Evolutionary conservation across 2,329 filamentous ascomycete species (phyloP).

Genomic region (Fusarium sp.): DNA sequence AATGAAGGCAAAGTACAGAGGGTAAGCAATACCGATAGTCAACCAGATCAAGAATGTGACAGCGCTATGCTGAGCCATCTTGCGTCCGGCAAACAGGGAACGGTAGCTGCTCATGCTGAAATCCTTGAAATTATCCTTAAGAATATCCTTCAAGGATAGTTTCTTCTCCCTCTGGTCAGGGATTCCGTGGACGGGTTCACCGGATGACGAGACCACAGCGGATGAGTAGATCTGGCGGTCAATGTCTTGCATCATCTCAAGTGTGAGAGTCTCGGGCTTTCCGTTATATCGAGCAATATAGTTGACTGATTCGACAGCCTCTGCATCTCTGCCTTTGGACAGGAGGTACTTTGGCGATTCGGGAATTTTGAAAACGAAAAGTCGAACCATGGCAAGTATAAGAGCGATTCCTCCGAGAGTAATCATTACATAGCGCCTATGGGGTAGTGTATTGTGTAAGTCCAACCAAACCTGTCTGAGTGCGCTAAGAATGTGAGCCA

Average conservation of each 20-base stretch:
- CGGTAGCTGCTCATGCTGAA: constrained; percentile 65
- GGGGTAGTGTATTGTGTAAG: neutral
- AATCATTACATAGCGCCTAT: constrained; percentile 4
- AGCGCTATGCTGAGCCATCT: constrained; percentile 65
- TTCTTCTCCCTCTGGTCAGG: constrained; percentile 6
- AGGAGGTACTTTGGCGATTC: constrained; percentile 34
- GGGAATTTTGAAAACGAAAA: constrained; percentile 21
- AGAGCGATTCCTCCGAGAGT: constrained; percentile 25
- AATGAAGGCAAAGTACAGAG: constrained; percentile 67
- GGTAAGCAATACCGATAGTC: constrained; percentile 69
- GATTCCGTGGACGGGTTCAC: neutral
- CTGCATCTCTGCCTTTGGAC: constrained; percentile 20
- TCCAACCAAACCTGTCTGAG: no score
- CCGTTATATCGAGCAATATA: constrained; percentile 26
- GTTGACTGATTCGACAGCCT: constrained; percentile 26
- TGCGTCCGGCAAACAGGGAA: constrained; percentile 66
- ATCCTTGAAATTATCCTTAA: constrained; percentile 57
- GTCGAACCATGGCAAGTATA: neutral
- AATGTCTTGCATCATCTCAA: constrained; percentile 38
- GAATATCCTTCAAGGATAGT: constrained; percentile 2
- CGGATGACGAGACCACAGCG: neutral
- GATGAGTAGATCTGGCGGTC: constrained; percentile 22
- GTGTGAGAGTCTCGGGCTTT: constrained; percentile 29
- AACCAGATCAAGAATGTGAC: constrained; percentile 69
- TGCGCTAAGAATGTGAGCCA: neutral